Percentiles rank a stretch among this genome's conserved stretches.
Conservation (phyloP, 1,284 basidiomycete genomes). For the Boletus semigastroideus region DNA sequence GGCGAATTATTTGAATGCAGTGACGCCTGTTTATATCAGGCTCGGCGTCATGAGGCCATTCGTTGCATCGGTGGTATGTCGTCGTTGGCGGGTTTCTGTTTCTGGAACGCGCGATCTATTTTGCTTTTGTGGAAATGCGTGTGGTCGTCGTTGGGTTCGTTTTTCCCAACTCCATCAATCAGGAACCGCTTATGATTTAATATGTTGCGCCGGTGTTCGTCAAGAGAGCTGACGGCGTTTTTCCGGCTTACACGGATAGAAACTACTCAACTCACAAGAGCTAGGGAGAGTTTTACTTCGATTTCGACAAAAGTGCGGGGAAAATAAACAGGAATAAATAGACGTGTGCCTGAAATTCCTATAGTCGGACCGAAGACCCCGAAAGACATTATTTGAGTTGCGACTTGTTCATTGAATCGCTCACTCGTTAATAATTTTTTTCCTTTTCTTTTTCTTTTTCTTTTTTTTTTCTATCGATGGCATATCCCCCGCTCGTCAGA, state of each 20-base stretch:
- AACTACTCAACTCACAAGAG: too few relatives aligned
- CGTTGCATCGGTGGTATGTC: background rate
- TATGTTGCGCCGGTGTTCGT: background rate
- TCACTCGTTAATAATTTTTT: background rate
- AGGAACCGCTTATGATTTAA: too few relatives aligned
- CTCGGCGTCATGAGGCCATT: background rate
- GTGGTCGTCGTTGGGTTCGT: background rate
- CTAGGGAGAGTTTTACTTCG: conserved; percentile 13
- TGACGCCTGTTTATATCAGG: too few relatives aligned
- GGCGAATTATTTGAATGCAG: too few relatives aligned
- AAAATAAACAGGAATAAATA: conserved; percentile 25
- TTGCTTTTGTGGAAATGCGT: background rate
- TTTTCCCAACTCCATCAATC: too few relatives aligned
- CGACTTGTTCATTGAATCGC: too few relatives aligned
- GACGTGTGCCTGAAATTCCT: conserved; percentile 30
- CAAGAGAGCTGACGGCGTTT: background rate
- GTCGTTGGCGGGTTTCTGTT: background rate
- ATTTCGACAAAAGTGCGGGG: conserved; percentile 23
- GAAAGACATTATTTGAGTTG: conserved; percentile 16
- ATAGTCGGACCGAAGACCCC: conserved; percentile 37
- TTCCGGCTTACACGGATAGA: background rate
- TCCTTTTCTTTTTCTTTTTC: background rate
- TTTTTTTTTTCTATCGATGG: conserved; percentile 15
- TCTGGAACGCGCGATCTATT: background rate
- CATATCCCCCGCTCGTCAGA: conserved; percentile 33